Conservation (phyloP, 2,329 filamentous ascomycete genomes). For the Apiospora saccharicola region DNA sequence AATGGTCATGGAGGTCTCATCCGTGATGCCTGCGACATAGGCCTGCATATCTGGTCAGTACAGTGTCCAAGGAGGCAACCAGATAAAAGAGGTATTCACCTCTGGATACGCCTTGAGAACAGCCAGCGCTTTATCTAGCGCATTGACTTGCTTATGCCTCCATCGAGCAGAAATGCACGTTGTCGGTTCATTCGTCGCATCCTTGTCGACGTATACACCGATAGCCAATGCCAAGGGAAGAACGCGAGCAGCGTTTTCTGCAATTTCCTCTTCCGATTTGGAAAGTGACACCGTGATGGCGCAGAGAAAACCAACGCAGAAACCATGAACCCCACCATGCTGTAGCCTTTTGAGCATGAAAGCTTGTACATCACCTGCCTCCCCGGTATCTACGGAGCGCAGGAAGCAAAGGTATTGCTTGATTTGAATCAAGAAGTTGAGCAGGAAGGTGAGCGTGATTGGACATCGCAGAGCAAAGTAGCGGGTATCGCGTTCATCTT, state of each 20-base stretch:
- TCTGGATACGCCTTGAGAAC: background rate
- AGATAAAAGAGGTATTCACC: background rate
- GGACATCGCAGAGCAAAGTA: background rate
- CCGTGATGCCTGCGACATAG: constrained; percentile 25
- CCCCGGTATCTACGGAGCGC: background rate
- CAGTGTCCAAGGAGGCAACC: background rate
- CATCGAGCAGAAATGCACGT: constrained; percentile 28
- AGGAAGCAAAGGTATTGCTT: constrained; percentile 26
- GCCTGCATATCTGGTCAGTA: constrained; percentile 1
- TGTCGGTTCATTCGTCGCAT: constrained; percentile 19
- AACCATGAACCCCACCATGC: constrained; percentile 30
- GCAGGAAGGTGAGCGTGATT: background rate
- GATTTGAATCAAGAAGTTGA: constrained; percentile 24
- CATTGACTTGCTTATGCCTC: constrained; percentile 23
- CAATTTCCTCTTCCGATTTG: constrained; percentile 26
- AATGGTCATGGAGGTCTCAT: constrained; percentile 26
- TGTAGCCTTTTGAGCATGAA: background rate
- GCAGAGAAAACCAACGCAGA: constrained; percentile 33
- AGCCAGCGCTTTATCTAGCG: background rate
- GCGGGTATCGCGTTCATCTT: background rate
- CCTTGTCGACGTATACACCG: constrained; percentile 29
- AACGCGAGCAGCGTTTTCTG: constrained; percentile 26
- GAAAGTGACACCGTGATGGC: constrained; percentile 30
- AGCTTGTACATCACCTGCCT: background rate
- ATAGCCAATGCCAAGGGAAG: constrained; percentile 31